These are phyloP conservation scores for Gentiana straminea DNA, from an alignment of 257 asterid genomes.

Conservation along the genomic window DNA sequence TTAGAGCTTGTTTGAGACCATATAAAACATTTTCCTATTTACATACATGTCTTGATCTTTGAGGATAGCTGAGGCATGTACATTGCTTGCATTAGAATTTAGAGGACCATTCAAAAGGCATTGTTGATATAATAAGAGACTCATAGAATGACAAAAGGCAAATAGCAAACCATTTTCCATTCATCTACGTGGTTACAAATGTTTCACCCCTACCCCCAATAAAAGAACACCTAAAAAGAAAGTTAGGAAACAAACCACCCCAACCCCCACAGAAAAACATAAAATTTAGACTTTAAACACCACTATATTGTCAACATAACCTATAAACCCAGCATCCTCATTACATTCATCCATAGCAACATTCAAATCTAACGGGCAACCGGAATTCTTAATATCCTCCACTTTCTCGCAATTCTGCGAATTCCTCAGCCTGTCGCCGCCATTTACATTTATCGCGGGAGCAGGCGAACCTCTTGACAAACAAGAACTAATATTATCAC, in stretches of 20 bases:
- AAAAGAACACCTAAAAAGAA: background rate
- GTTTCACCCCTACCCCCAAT: constrained; percentile 19
- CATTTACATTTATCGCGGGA: background rate
- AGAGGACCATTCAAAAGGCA: no score
- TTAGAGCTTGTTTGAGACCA: no score
- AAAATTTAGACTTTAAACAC: constrained; percentile 36
- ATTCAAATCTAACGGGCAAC: constrained; percentile 56
- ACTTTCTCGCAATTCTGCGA: background rate
- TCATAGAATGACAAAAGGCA: no score
- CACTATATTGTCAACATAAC: constrained; percentile 46
- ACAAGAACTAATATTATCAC: constrained; percentile 21
- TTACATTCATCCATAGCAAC: constrained; percentile 32
- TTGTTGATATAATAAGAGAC: no score
- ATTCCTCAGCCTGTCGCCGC: constrained; percentile 6
- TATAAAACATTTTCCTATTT: no score
- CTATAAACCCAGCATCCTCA: constrained; percentile 29
- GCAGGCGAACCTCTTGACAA: constrained; percentile 20
- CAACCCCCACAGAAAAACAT: no score
- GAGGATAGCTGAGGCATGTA: no score
- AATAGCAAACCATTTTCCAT: no score
- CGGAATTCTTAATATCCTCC: constrained; percentile 9
- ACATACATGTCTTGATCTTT: no score
- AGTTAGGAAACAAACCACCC: no score
- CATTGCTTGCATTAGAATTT: no score
- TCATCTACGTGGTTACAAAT: constrained; percentile 2